Evolutionary conservation across 768 basidiomycete species (phyloP), one percentile per base, ranked within the genome.

Genomic region (Boletus insuetus): DNA sequence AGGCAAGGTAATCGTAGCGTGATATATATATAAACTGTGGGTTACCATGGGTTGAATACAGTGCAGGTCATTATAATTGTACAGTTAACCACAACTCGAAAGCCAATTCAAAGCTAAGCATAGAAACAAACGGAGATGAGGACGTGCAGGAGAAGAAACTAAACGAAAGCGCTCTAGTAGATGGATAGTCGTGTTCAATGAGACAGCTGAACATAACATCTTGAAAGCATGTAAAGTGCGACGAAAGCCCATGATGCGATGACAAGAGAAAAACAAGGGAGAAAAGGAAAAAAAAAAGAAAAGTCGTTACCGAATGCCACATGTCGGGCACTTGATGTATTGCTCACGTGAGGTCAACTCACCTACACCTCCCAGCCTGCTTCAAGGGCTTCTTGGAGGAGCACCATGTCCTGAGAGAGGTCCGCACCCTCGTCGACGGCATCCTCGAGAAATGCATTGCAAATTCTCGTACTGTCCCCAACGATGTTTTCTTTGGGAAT

Each of bases 401-500:
- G 54, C 6, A 70, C 46, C 26, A 60, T 14, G 1, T 61, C 55
- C 0, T n/a, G 35, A 0, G 52, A 42, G 6, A 69, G 39, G n/a
- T 73, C 46, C 2, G 41, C 49, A 9, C 64, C 67, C 48, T 71
- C 61, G 14, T 19, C 6, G 0, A 22, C 6, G 0, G 65, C 71
- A 13, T 65, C 56, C 39, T 53, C 46, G 6, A 54, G 6, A 39
- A 71, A 71, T 1, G 24, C 17, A 6, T 60, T 44, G 20, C 64
- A 60, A 16, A 73, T 0, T 14, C 19, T 44, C 4, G 44, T 53
- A 2, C 47, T 60, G 8, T 61, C 63, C 16, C 69, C 63, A 3
- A 58, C 24, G 17, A 70, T 29, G 24, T 67, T 70, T 39, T 66
- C 70, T 22, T 60, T 63, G 0, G 71, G 67, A 8, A 72, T 66